Evolutionary conservation across 78 protist species (phyloP).

Genomic region (Dictyostelium firmibasis): DNA sequence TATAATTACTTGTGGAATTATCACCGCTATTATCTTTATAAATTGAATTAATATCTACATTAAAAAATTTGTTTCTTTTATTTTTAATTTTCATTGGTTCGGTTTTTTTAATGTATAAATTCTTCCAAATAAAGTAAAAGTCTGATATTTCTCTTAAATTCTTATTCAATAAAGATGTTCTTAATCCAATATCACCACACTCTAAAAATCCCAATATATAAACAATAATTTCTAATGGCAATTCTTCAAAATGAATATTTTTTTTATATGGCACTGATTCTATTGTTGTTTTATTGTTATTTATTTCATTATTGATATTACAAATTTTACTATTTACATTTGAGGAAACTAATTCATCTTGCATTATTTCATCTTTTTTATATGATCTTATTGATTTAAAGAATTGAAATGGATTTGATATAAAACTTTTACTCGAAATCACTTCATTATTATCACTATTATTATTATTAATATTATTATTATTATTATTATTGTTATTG

Average conservation of each 20-base stretch:
- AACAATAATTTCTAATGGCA: slow-evolving; percentile 45
- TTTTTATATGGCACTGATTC: not conserved
- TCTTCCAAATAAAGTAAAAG: slow-evolving; percentile 20
- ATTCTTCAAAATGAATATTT: not conserved
- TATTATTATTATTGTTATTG: too few relatives aligned
- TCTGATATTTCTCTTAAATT: slow-evolving; percentile 18
- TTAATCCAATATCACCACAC: not conserved
- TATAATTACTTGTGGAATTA: not conserved
- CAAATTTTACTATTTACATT: not conserved
- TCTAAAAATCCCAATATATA: slow-evolving; percentile 16
- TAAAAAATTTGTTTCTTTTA: slow-evolving; percentile 20
- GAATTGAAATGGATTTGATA: not conserved
- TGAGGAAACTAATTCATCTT: not conserved
- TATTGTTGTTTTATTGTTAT: not conserved
- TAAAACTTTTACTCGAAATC: not conserved
- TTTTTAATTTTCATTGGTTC: not conserved
- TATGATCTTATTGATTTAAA: not conserved
- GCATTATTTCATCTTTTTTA: not conserved
- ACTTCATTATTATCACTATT: not conserved
- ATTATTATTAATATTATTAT: too few relatives aligned
- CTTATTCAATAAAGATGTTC: not conserved
- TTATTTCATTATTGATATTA: not conserved
- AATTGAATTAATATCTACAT: not conserved
- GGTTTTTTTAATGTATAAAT: not conserved
- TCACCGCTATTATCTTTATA: not conserved